These are phyloP conservation scores for Erysimum cheiranthoides DNA, from an alignment of 345 rosid species.

Conservation along the genomic window DNA sequence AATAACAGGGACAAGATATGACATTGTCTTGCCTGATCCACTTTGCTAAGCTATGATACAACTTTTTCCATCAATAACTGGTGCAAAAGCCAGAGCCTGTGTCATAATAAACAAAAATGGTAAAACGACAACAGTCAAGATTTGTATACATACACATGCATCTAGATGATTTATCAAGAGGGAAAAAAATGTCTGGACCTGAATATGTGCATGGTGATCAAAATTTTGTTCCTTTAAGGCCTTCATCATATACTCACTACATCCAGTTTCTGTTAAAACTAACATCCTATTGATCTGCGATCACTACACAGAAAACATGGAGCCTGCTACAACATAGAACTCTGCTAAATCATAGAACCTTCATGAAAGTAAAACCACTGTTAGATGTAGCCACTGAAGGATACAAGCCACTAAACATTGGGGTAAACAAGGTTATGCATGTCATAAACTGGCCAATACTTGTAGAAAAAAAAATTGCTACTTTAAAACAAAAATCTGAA, in stretches of 20 bases:
- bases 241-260: conserved; percentile 65
- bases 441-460: no score
- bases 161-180: conserved; percentile 13
- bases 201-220: conserved; percentile 76
- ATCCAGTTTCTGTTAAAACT: conserved; percentile 79
- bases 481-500: neutral
- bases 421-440: no score
- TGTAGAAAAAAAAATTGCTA: neutral
- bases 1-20: conserved; percentile 82
- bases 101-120: neutral
- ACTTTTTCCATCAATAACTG: conserved; percentile 74
- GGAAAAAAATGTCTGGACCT: conserved; percentile 51
- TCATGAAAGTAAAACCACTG: no score
- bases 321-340: no score
- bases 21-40: conserved; percentile 97
- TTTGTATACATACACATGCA: conserved; percentile 12
- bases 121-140: neutral
- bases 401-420: no score
- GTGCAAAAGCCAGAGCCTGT: conserved; percentile 87
- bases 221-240: conserved; percentile 68
- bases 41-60: conserved; percentile 97
- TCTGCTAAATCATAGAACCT: no score
- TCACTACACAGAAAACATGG: no score
- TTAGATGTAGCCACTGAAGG: no score
- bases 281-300: no score